phyloP scores from a whole-genome alignment of 2,329 filamentous ascomycete species.

The Cytospora mali region DNA sequence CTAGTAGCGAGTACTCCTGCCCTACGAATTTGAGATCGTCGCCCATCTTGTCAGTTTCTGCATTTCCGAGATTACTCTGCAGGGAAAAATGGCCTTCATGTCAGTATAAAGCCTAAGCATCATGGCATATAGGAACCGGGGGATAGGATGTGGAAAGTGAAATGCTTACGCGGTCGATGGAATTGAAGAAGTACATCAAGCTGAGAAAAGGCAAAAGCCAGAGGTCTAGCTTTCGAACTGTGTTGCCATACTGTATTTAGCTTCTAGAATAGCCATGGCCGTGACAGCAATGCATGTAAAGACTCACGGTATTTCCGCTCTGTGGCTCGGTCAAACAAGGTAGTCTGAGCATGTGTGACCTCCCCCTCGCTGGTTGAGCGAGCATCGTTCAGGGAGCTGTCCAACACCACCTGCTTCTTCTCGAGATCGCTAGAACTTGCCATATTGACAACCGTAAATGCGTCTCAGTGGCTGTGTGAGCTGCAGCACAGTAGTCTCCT shows the following conservation, averaged over 20 bases:
- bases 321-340: background rate
- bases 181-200: constrained; percentile 38
- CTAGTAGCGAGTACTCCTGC: constrained; percentile 47
- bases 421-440: background rate
- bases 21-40: constrained; percentile 45
- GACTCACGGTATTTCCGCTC: constrained; percentile 15
- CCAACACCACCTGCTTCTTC: background rate
- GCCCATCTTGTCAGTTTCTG: constrained; percentile 49
- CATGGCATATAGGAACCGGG: constrained; percentile 4
- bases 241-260: background rate
- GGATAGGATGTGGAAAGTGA: background rate
- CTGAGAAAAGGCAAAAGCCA: constrained; percentile 47
- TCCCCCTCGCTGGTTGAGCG: constrained; percentile 7
- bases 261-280: background rate
- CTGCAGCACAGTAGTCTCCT: background rate
- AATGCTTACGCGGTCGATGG: constrained; percentile 21
- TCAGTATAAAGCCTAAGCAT: constrained; percentile 32
- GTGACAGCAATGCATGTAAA: too few species aligned
- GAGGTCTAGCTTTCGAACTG: constrained; percentile 43
- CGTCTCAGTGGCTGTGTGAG: background rate
- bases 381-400: background rate
- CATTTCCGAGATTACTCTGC: constrained; percentile 49
- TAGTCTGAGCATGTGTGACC: background rate
- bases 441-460: background rate
- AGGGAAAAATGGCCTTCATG: background rate